Conservation (phyloP, 2,329 filamentous ascomycete genomes). For the Leptosphaerulina australis region DNA sequence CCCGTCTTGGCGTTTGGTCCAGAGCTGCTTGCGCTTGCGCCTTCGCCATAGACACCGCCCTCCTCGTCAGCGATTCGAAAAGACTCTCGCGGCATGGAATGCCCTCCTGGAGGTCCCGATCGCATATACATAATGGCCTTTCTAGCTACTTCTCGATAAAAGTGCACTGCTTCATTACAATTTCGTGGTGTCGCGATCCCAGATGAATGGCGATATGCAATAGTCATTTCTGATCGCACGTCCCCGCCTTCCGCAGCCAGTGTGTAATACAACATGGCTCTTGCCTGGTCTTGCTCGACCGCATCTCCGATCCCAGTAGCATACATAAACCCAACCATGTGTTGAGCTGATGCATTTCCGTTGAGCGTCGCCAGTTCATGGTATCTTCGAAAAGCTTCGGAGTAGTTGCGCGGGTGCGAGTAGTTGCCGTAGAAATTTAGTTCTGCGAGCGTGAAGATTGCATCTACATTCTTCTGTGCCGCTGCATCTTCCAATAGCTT, state of each 20-base stretch:
- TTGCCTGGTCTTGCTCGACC: conserved; percentile 85
- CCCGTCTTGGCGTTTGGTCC: conserved; percentile 79
- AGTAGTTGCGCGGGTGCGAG: conserved; percentile 81
- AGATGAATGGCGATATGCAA: conserved; percentile 82
- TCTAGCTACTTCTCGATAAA: conserved; percentile 92
- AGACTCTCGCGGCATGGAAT: conserved; percentile 74
- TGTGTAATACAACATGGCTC: conserved; percentile 90
- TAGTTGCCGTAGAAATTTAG: conserved; percentile 98
- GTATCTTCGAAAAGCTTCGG: conserved; percentile 80
- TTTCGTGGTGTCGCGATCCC: conserved; percentile 85
- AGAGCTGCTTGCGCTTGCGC: conserved; percentile 86
- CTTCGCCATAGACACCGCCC: conserved; percentile 93
- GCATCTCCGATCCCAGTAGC: conserved; percentile 86
- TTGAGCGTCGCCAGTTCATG: conserved; percentile 73
- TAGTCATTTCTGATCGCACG: conserved; percentile 88
- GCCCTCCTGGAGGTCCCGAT: conserved; percentile 88
- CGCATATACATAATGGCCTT: conserved; percentile 88
- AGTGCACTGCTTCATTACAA: conserved; percentile 82
- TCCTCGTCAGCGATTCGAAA: conserved; percentile 88
- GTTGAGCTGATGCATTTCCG: conserved; percentile 90
- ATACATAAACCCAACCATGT: conserved; percentile 96
- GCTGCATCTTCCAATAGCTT: conserved; percentile 65
- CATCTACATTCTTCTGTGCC: conserved; percentile 70
- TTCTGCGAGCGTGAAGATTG: conserved; percentile 86
- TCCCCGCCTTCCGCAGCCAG: conserved; percentile 87